phyloP scores from a whole-genome alignment of 2,329 filamentous ascomycete species.

The Aureobasidium zeae region DNA sequence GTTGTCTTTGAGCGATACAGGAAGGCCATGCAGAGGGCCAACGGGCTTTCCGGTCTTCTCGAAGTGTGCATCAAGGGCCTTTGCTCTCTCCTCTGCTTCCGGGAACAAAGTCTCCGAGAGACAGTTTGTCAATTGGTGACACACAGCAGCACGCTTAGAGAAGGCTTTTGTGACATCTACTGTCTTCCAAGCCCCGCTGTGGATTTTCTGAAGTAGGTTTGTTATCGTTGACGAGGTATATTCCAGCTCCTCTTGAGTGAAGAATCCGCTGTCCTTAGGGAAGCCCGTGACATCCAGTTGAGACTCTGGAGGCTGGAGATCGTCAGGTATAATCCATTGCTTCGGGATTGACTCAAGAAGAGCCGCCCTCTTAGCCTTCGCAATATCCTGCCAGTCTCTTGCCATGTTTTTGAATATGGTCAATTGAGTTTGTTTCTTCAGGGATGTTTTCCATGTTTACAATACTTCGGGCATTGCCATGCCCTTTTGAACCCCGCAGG shows the following conservation, averaged over 20 bases:
- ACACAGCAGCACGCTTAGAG: constrained; percentile 46
- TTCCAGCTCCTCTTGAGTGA: constrained; percentile 43
- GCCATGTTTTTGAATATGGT: constrained; percentile 4
- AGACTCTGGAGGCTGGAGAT: constrained; percentile 44
- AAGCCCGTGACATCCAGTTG: constrained; percentile 50
- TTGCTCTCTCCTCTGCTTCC: constrained; percentile 43
- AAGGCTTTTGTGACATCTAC: constrained; percentile 45
- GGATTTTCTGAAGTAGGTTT: constrained; percentile 34
- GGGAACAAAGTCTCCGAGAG: constrained; percentile 49
- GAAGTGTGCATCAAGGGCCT: constrained; percentile 45
- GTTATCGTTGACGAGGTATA: constrained; percentile 39
- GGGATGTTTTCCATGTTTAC: no score
- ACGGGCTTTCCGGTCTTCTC: constrained; percentile 36
- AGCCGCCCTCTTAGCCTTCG: constrained; percentile 6
- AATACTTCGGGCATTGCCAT: no score
- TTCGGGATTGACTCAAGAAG: constrained; percentile 42
- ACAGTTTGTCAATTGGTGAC: constrained; percentile 52
- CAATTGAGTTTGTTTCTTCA: neutral
- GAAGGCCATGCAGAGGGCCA: constrained; percentile 60
- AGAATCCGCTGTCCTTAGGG: constrained; percentile 50
- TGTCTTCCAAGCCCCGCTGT: constrained; percentile 39
- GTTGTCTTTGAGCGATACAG: constrained; percentile 61
- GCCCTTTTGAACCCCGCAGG: constrained; percentile 6
- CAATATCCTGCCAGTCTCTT: constrained; percentile 14
- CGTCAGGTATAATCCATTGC: constrained; percentile 48